A percentile compares a stretch with the other conserved stretches of the same genome.
phyloP scores from a whole-genome alignment of 257 asterid genomes.

The Plantago ovata region DNA sequence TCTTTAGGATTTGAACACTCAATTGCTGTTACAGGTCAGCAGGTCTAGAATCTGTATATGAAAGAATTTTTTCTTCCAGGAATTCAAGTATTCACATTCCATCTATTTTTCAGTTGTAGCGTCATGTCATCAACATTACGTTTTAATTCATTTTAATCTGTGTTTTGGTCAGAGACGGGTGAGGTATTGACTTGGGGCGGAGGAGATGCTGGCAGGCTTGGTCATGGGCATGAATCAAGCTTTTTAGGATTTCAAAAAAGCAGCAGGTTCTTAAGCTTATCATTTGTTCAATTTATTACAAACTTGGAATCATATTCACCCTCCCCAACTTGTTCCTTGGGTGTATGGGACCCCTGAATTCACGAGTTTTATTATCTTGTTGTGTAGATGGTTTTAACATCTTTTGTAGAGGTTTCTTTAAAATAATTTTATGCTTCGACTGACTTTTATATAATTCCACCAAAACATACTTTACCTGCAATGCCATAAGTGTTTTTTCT shows the following conservation, averaged over 20 bases:
- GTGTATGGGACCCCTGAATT: too few species aligned
- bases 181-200: slow-evolving; percentile 97
- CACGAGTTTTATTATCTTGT: too few species aligned
- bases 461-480: not conserved
- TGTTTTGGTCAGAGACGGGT: slow-evolving; percentile 61
- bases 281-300: slow-evolving; percentile 4
- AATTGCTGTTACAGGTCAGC: slow-evolving; percentile 93
- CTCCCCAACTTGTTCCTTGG: not conserved
- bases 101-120: not conserved
- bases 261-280: slow-evolving; percentile 50
- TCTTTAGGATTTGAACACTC: slow-evolving; percentile 93
- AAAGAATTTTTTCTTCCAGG: slow-evolving; percentile 9
- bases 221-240: slow-evolving; percentile 86
- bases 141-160: slow-evolving; percentile 5
- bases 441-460: not conserved
- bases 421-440: not conserved
- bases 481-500: not conserved
- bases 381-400: too few species aligned
- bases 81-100: slow-evolving; percentile 7
- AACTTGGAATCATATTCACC: slow-evolving; percentile 11
- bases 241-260: slow-evolving; percentile 65
- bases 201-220: slow-evolving; percentile 93
- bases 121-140: not conserved
- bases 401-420: too few species aligned
- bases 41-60: slow-evolving; percentile 44